phyloP scores from a whole-genome alignment of 2,329 filamentous ascomycete genomes.

The Metarhizium anisopliae region DNA sequence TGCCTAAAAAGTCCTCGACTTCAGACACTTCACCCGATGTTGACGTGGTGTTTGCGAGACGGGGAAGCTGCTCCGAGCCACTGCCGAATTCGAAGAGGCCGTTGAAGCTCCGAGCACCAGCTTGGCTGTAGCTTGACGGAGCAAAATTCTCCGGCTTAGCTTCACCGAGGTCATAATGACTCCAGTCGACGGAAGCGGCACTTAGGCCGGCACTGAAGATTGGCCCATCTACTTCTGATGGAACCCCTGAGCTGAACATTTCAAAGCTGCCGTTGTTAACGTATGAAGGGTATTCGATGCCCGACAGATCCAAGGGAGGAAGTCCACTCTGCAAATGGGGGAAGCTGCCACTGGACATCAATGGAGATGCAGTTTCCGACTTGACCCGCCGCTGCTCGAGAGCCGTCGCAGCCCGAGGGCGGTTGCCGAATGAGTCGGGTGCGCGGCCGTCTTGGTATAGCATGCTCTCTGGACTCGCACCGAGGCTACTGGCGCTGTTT shows the following conservation, averaged over 20 bases:
- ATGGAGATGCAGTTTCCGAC: slow-evolving; percentile 53
- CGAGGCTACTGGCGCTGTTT: slow-evolving; percentile 41
- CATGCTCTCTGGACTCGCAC: slow-evolving; percentile 31
- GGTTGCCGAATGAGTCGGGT: slow-evolving; percentile 20
- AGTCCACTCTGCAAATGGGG: slow-evolving; percentile 44
- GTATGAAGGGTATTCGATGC: slow-evolving; percentile 41
- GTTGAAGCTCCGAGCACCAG: slow-evolving; percentile 39
- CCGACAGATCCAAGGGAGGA: slow-evolving; percentile 50
- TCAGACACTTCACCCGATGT: slow-evolving; percentile 61
- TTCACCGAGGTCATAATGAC: slow-evolving; percentile 36
- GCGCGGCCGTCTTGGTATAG: slow-evolving; percentile 29
- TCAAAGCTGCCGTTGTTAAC: slow-evolving; percentile 40
- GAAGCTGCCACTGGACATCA: slow-evolving; percentile 41
- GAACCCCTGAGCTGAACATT: slow-evolving; percentile 37
- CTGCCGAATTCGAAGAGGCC: slow-evolving; percentile 41
- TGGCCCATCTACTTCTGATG: slow-evolving; percentile 44
- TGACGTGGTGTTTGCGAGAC: slow-evolving; percentile 47
- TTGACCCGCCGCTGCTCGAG: slow-evolving; percentile 45
- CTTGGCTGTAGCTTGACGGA: slow-evolving; percentile 46
- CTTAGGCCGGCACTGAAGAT: slow-evolving; percentile 55
- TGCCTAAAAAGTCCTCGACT: slow-evolving; percentile 48
- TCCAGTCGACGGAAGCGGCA: slow-evolving; percentile 40
- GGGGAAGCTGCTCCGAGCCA: slow-evolving; percentile 44
- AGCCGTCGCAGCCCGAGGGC: slow-evolving; percentile 27
- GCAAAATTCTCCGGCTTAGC: slow-evolving; percentile 39